These are phyloP conservation scores for Metschnikowia kofuensis DNA, from an alignment of 805 yeast genomes.

Conservation along the genomic window DNA sequence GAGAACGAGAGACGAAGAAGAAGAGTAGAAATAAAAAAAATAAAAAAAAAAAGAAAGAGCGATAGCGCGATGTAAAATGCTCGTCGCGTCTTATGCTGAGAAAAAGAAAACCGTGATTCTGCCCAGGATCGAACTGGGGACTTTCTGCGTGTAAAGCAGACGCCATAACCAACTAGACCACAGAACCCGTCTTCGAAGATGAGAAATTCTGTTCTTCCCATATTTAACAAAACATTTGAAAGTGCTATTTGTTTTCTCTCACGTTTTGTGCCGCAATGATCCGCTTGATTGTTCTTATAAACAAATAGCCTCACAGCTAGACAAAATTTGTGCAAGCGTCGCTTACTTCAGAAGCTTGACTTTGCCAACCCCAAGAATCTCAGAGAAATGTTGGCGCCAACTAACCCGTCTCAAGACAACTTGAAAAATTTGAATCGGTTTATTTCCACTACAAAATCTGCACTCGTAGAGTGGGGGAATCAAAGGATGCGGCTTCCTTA, in stretches of 20 bases:
- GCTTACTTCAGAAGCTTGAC: not conserved
- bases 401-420: not conserved
- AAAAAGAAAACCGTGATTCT: conserved; percentile 57
- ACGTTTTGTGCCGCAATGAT: no score
- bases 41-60: conserved; percentile 1
- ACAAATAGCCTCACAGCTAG: no score
- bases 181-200: conserved; percentile 59
- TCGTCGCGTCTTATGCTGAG: not conserved
- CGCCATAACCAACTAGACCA: conserved; percentile 99
- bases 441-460: no score
- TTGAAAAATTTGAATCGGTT: not conserved
- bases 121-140: conserved; percentile 99
- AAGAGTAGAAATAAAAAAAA: not conserved
- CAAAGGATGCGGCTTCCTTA: no score
- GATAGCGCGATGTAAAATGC: not conserved
- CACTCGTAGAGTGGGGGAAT: no score
- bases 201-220: no score
- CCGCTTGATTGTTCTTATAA: no score
- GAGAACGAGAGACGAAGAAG: not conserved
- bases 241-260: no score
- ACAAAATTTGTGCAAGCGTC: no score
- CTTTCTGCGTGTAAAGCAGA: conserved; percentile 99
- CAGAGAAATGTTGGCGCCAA: not conserved
- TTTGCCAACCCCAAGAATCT: not conserved
- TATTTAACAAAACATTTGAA: no score